These are phyloP conservation scores for Epichloe gansuensis DNA, from an alignment of 2,329 filamentous ascomycete species.

Conservation along the genomic window DNA sequence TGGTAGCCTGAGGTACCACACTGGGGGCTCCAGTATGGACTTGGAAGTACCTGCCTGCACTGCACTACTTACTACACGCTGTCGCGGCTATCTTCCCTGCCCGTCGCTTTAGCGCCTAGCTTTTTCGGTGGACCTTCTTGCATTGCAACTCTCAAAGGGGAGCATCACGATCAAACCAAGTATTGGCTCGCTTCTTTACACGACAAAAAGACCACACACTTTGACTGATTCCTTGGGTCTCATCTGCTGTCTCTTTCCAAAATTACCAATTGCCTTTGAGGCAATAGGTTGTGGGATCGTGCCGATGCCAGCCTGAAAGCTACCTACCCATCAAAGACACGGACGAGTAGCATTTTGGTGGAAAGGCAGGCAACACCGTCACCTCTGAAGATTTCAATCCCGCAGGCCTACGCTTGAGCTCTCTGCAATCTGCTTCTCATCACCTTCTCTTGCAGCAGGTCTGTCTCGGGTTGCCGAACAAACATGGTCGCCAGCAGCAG, in stretches of 20 bases:
- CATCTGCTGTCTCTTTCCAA: background rate
- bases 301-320: slow-evolving; percentile 5
- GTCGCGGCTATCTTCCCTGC: background rate
- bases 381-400: background rate
- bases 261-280: background rate
- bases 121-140: background rate
- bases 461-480: background rate
- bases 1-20: background rate
- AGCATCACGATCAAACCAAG: background rate
- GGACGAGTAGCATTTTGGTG: background rate
- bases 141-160: background rate
- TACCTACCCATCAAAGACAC: slow-evolving; percentile 1
- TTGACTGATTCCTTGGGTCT: background rate
- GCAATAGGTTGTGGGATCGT: background rate
- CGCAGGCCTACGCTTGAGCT: background rate
- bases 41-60: background rate
- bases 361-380: background rate
- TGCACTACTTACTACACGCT: background rate
- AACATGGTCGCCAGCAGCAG: slow-evolving; percentile 2
- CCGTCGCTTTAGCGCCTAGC: background rate
- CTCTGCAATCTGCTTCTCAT: background rate
- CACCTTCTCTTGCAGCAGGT: background rate
- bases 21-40: background rate
- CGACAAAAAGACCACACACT: background rate
- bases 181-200: background rate